Evolutionary conservation across 257 asterid genomes (phyloP), one percentile per base, ranked within the genome.

Genomic region (Lycium ferocissimum): DNA sequence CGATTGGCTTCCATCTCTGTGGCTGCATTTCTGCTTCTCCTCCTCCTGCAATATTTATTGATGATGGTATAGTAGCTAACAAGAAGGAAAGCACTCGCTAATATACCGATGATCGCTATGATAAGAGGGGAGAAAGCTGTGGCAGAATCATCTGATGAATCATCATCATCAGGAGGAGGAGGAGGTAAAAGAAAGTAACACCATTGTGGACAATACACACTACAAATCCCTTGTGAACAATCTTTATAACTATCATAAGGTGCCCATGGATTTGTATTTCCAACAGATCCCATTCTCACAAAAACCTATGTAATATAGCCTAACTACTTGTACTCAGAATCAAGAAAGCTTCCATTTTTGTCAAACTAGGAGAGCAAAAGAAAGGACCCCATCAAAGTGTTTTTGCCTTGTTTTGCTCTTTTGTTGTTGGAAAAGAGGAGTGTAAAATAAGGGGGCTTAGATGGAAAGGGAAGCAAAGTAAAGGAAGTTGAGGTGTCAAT

Each of bases 101-200:
- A 83, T 1, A 93, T 90, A 56, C 92, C 89, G 58, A 95, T 93
- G 86, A 94, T 80, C 22, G 97, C 97, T 14, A 95, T 93, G 56
- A 92, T 89, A 7, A 93, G 87, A 40, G 97, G 97, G 58, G 96
- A 92, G 51, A 93, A 89, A 1, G 93, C 82, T 84, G 91, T 33
- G 80, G 84, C 43, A 11, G 95, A 88, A 54, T 85, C 90, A 9
- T 40, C 84, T 49, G 81, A 49, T 38, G 45, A 14, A 10, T 85
- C 92, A 2, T 87, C 91, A 1, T 88, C 71, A 7, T 51, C 85
- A 40, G 45, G 45, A 40, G 45, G 45, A 35, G 92, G 98, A 17
- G 98, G 98, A 40, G 98, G 95, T 89, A 92, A 88, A 88, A 87
- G 84, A 61, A 93, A 65, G 92, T 92, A 89, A 91, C 99, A 96